Conservation (phyloP, 495 filamentous ascomycete species). For the Bacidia gigantensis region DNA sequence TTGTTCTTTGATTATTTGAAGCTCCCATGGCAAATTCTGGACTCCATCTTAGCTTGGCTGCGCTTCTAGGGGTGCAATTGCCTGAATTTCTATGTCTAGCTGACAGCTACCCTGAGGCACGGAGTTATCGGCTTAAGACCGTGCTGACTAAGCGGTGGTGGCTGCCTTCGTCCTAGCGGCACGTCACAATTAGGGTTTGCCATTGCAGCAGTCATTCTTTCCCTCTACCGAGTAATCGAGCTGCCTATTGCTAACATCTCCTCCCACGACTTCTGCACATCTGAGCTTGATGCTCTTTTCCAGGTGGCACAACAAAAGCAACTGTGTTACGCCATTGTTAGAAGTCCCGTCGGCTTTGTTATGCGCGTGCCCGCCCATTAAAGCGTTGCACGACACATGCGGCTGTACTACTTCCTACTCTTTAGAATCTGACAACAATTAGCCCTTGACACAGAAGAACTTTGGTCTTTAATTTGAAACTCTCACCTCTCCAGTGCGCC, state of each 20-base stretch:
- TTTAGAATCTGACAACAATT: background rate
- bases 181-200: background rate
- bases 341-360: background rate
- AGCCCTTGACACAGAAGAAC: background rate
- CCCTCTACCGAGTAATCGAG: background rate
- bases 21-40: no score
- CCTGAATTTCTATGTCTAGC: no score
- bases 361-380: background rate
- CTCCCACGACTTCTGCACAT: background rate
- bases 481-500: background rate
- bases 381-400: background rate
- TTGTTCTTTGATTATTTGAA: no score
- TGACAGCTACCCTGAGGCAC: no score
- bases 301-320: background rate
- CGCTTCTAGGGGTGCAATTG: no score
- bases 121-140: no score
- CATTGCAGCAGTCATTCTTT: background rate
- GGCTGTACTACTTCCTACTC: background rate
- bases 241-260: background rate
- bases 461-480: no score
- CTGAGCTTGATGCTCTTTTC: background rate
- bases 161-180: background rate
- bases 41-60: no score
- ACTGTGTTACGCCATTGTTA: background rate
- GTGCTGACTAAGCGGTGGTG: background rate